Conservation (phyloP, 2,329 filamentous ascomycete genomes). For the Colletotrichum cordylinicola region DNA sequence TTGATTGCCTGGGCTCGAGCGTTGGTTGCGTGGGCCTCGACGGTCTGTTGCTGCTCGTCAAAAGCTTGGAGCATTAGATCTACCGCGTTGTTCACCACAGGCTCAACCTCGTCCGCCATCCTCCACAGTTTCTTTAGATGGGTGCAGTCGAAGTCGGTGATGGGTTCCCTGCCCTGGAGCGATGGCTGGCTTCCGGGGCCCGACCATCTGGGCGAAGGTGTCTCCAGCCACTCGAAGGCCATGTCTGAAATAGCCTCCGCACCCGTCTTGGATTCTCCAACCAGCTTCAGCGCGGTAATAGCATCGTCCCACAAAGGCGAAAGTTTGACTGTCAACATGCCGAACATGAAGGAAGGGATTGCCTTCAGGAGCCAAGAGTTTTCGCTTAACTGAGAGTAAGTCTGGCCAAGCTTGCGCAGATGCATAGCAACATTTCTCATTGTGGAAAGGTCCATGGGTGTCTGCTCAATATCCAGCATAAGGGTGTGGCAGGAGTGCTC, state of each 20-base stretch:
- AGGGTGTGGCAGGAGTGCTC: slow-evolving; percentile 59
- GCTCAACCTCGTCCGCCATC: slow-evolving; percentile 55
- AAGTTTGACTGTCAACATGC: slow-evolving; percentile 84
- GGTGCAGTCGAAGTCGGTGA: slow-evolving; percentile 85
- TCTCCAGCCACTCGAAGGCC: slow-evolving; percentile 79
- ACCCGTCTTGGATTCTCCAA: slow-evolving; percentile 72
- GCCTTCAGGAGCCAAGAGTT: slow-evolving; percentile 72
- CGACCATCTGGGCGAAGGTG: slow-evolving; percentile 60
- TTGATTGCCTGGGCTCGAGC: slow-evolving; percentile 81
- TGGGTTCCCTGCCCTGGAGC: slow-evolving; percentile 36
- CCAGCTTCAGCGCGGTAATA: slow-evolving; percentile 74
- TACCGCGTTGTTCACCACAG: slow-evolving; percentile 56
- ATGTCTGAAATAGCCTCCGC: slow-evolving; percentile 76
- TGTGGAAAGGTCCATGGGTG: slow-evolving; percentile 77
- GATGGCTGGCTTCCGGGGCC: slow-evolving; percentile 40
- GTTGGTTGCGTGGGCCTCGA: slow-evolving; percentile 55
- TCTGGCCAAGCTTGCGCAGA: slow-evolving; percentile 75
- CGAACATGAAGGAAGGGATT: slow-evolving; percentile 85
- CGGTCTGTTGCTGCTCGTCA: slow-evolving; percentile 64
- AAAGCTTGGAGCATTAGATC: slow-evolving; percentile 69
- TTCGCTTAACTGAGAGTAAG: slow-evolving; percentile 64
- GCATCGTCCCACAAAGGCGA: slow-evolving; percentile 89
- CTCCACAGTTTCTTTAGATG: slow-evolving; percentile 69
- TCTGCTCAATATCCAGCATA: slow-evolving; percentile 82
- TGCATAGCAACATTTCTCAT: slow-evolving; percentile 83